Evolutionary conservation across 306 rosid species (phyloP), one percentile per base, ranked within the genome.

Genomic region (Vigna reflexopilosa): DNA sequence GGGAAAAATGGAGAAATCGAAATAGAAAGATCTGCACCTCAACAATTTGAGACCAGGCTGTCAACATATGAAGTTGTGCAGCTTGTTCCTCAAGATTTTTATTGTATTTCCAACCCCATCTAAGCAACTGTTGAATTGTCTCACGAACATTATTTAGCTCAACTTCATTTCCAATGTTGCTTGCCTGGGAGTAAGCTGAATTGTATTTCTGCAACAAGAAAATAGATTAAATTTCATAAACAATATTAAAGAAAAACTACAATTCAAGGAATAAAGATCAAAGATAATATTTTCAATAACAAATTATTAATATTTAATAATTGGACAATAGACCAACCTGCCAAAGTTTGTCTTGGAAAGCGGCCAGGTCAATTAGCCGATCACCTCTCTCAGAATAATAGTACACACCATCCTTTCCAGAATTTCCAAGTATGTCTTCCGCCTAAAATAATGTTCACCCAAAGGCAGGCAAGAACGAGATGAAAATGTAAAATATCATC

Each of bases 51-150:
- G 98, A 92, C 98, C 98, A 92, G 87, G 97, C 93, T 80, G 97
- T 92, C 84, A 92, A 78, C 98, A 92, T 85, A 82, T 95, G 98
- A 70, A 95, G 98, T 71, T 95, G 98, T 32, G 98, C 95, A 86
- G 97, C 98, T 86, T 95, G 98, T 80, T 95, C 98, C 89, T 95
- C 98, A 62, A 95, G 97, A 81, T 89, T 93, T 81, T 95, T 95
- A 83, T 95, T 92, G 88, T 92, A 87, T 86, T 91, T 95, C 98
- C 98, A 95, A 17, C 97, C 98, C 98, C 98, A 95, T 87, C 98
- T 88, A 85, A 95, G 81, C 90, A 95, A 86, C 72, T 91, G 96
- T 71, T 95, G 98, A 78, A 95, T 87, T 70, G 90, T 81, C 81
- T 95, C 96, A 71, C 88, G 86, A 13, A 84, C 88, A 69, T 91